A percentile compares a stretch with the other conserved stretches of the same genome.
Conservation (phyloP, 106 monocot genomes). For the Allium cepa region DNA sequence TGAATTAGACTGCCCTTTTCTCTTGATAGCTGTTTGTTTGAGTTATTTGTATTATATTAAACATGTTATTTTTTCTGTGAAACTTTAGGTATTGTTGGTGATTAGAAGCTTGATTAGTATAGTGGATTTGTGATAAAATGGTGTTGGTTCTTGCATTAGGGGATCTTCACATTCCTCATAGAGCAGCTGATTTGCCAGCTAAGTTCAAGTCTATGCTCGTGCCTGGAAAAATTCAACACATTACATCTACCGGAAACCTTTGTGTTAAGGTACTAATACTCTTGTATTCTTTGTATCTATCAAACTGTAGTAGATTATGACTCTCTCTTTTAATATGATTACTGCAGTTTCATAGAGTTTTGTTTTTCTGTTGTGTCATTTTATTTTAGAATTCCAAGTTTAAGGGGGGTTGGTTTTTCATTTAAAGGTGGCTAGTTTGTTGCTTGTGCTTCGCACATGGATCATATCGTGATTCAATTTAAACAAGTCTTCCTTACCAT, state of each 20-base stretch:
- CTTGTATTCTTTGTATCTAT: neutral
- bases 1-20: too few species aligned
- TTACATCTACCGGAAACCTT: conserved; percentile 82
- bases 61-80: conserved; percentile 9
- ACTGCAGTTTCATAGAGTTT: too few species aligned
- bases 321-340: too few species aligned
- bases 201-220: conserved; percentile 99
- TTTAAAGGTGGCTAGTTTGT: too few species aligned
- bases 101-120: neutral
- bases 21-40: too few species aligned
- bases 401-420: too few species aligned
- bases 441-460: too few species aligned
- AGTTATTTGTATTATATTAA: conserved; percentile 2
- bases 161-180: conserved; percentile 89
- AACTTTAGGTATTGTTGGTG: neutral
- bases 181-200: conserved; percentile 76
- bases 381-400: too few species aligned
- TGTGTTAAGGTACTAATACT: conserved; percentile 64
- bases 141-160: conserved; percentile 83
- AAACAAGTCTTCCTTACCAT: too few species aligned
- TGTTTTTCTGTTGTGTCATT: too few species aligned
- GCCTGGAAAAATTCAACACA: conserved; percentile 94
- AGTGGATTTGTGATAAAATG: conserved; percentile 22
- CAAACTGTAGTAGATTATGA: too few species aligned
- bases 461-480: too few species aligned